These are phyloP conservation scores for Scheffersomyces segobiensis DNA, from an alignment of 1,139 yeast species.

Conservation along the genomic window DNA sequence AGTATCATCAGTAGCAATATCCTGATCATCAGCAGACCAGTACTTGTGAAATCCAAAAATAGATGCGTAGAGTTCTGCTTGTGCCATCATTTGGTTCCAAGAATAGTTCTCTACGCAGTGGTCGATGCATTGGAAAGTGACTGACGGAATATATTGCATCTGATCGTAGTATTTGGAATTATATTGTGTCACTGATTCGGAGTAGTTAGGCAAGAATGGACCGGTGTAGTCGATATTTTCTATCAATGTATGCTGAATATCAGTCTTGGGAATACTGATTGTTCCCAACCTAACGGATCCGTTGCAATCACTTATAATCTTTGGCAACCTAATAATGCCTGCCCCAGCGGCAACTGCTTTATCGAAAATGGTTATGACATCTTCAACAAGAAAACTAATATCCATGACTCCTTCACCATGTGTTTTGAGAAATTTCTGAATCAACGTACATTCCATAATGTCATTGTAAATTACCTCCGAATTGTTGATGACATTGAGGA, in stretches of 20 bases:
- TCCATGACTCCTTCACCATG: conserved; percentile 84
- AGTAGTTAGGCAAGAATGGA: conserved; percentile 59
- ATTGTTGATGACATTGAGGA: conserved; percentile 16
- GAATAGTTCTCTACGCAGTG: conserved; percentile 80
- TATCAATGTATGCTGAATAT: conserved; percentile 68
- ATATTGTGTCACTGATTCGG: conserved; percentile 5
- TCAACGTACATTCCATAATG: conserved; percentile 25
- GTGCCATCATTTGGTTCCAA: conserved; percentile 63
- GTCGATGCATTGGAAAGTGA: conserved; percentile 52
- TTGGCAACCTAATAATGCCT: conserved; percentile 44
- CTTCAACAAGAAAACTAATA: conserved; percentile 59
- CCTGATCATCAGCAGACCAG: conserved; percentile 83
- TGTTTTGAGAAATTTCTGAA: conserved; percentile 43
- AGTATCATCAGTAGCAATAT: conserved; percentile 65
- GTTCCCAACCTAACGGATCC: conserved; percentile 60
- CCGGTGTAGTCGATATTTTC: conserved; percentile 49
- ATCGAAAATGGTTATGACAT: conserved; percentile 44
- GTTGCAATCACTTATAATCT: conserved; percentile 34
- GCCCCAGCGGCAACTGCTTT: conserved; percentile 60
- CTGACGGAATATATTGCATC: conserved; percentile 27
- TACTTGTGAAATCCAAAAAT: conserved; percentile 73
- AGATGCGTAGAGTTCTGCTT: conserved; percentile 58
- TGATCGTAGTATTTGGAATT: conserved; percentile 3
- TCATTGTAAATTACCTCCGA: conserved; percentile 18
- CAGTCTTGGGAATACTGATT: conserved; percentile 58